Percentiles rank a stretch among this genome's conserved stretches.
Conservation (phyloP, 371 early-diverging fungal species). For the Rhizomucor pusillus region DNA sequence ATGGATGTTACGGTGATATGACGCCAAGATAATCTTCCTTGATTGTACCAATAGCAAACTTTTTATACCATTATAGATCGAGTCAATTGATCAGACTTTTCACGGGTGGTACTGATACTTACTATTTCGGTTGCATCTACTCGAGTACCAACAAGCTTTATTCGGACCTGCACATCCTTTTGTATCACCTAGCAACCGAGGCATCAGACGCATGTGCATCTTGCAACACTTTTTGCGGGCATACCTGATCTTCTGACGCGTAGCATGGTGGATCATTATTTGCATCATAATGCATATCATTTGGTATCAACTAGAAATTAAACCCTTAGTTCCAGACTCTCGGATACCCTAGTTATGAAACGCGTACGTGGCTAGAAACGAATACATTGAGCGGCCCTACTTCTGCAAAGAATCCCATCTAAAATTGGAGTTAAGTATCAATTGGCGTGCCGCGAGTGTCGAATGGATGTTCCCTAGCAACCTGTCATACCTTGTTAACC, state of each 20-base stretch:
- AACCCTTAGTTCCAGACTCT: neutral
- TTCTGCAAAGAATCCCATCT: slow-evolving; percentile 97
- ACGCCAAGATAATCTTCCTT: slow-evolving; percentile 95
- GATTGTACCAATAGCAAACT: slow-evolving; percentile 94
- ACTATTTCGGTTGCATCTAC: slow-evolving; percentile 94
- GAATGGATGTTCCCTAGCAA: too few relatives aligned
- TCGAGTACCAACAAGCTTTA: slow-evolving; percentile 94
- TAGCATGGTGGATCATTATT: slow-evolving; percentile 86
- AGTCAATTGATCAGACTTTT: neutral
- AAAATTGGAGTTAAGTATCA: neutral
- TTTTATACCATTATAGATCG: neutral
- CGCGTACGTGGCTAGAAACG: slow-evolving; percentile 86
- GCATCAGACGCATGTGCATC: neutral
- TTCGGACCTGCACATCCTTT: slow-evolving; percentile 83
- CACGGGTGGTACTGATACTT: slow-evolving; percentile 31
- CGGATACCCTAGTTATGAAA: neutral
- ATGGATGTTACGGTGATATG: slow-evolving; percentile 32
- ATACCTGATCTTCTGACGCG: slow-evolving; percentile 79
- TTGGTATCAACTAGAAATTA: slow-evolving; percentile 75
- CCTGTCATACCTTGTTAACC: slow-evolving; percentile 80
- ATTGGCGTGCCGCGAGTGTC: neutral
- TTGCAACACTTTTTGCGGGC: neutral
- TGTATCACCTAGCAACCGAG: slow-evolving; percentile 66
- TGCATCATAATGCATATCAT: slow-evolving; percentile 86
- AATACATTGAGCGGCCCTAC: slow-evolving; percentile 97